phyloP scores from a whole-genome alignment of 225 moss, liverwort and hornwort species.

The Asterella californica region DNA sequence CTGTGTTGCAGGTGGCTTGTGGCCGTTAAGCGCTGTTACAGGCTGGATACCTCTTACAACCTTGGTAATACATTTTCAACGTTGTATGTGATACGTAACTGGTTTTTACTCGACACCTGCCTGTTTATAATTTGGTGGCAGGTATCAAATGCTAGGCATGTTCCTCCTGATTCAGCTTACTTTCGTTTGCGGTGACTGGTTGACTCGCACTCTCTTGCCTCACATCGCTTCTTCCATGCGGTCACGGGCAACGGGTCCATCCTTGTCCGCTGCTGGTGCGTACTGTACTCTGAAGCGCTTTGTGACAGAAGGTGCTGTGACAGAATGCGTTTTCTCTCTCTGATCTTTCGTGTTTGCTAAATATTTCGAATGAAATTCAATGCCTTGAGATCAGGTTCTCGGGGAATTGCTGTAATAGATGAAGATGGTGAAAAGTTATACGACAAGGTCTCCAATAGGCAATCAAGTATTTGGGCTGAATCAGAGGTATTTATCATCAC shows the following conservation, averaged over 20 bases:
- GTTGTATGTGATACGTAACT: not conserved
- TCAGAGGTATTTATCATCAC: constrained; percentile 42
- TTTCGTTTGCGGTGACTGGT: constrained; percentile 95
- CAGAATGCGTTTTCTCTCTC: not conserved
- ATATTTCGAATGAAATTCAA: not conserved
- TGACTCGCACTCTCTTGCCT: constrained; percentile 77
- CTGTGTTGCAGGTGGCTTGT: too few species aligned
- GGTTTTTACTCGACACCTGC: not conserved
- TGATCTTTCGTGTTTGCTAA: not conserved
- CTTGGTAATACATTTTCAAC: not conserved
- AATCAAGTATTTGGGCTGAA: constrained; percentile 58
- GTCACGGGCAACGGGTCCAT: constrained; percentile 52
- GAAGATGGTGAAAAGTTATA: constrained; percentile 55
- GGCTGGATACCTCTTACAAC: not conserved
- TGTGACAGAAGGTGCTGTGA: not conserved
- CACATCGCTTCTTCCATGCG: constrained; percentile 72
- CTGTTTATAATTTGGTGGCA: constrained; percentile 30
- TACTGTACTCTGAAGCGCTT: not conserved
- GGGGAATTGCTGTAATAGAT: constrained; percentile 69
- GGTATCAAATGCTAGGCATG: constrained; percentile 98
- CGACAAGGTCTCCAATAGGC: constrained; percentile 49
- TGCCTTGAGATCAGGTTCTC: constrained; percentile 45
- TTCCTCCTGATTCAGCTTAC: constrained; percentile 88
- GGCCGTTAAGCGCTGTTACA: not conserved
- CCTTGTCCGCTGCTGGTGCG: constrained; percentile 59